Evolutionary conservation across 2,329 filamentous ascomycete genomes (phyloP), one percentile per base, ranked within the genome.

Genomic region (Magnaporthiopsis rhizophila): DNA sequence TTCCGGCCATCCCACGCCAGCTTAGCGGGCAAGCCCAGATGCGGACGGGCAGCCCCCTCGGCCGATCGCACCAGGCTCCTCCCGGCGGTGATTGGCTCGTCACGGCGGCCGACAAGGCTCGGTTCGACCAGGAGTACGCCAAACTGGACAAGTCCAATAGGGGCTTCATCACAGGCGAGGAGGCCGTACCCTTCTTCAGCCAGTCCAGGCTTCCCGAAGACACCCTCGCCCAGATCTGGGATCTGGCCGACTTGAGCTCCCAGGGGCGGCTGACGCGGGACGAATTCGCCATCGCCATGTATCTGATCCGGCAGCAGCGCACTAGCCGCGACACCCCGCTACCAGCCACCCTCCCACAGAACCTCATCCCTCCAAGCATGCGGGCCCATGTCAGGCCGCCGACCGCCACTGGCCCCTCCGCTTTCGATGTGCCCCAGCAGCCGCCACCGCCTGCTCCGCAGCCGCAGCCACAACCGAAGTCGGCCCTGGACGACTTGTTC

Each of bases 231-330:
- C 91, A 96, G 71, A 96, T 99, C 68, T 99, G 95, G 95, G 95
- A 99, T 74, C 85, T 99, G 36, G 89, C 95, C 18, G 95, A 99
- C 76, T 92, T 97, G 76, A 92, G 91, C 72, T 95, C 92, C 9
- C 90, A 93, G 69, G 95, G 95, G 13, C 88, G 89, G 65, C 80
- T 99, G 65, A 92, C 84, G 60, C 87, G 86, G 70, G 95, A 99
- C 69, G 93, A 97, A 71, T 99, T 99, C 73, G 92, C 95, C 0
- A 92, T 99, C 60, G 94, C 95, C 63, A 97, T 99, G 93, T 96
- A 96, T 73, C 82, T 99, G 62, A 97, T 99, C 70, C 86, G 93
- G 66, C 91, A 96, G 74, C 93, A 97, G 74, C 85, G 93, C 64
- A 89, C 84, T 68, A 89, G 88, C 67, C 86, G 86, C 65, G 86